These are phyloP conservation scores for Chaetomium sp. DNA, from an alignment of 2,329 filamentous ascomycete species.

Conservation along the genomic window DNA sequence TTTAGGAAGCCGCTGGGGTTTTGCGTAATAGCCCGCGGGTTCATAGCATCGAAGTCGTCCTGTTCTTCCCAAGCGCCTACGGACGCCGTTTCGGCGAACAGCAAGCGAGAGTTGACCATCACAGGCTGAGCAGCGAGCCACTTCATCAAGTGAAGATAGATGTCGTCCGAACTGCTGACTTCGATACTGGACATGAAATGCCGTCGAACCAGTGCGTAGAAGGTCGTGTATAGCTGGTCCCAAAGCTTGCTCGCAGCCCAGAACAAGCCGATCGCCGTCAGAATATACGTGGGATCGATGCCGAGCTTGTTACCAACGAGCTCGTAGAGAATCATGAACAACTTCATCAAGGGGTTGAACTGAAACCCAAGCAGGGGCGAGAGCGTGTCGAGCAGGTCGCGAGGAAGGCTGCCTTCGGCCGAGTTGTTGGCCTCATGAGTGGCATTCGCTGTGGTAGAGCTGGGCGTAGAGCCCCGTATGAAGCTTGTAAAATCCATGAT, in stretches of 20 bases:
- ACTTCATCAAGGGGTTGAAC: slow-evolving; percentile 35
- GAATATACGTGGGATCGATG: slow-evolving; percentile 42
- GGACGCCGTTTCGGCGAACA: slow-evolving; percentile 50
- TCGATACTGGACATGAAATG: slow-evolving; percentile 48
- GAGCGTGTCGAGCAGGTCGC: slow-evolving; percentile 37
- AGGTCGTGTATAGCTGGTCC: slow-evolving; percentile 30
- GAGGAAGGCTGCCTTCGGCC: slow-evolving; percentile 14
- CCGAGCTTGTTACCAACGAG: slow-evolving; percentile 40
- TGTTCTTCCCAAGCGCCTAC: slow-evolving; percentile 53
- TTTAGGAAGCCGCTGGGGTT: slow-evolving; percentile 47
- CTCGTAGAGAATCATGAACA: slow-evolving; percentile 41
- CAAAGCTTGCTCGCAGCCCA: slow-evolving; percentile 40
- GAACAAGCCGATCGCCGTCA: slow-evolving; percentile 40
- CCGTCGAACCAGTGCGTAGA: slow-evolving; percentile 31
- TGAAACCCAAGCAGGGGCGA: slow-evolving; percentile 39
- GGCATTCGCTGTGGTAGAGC: slow-evolving; percentile 18
- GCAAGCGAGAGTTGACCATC: slow-evolving; percentile 44
- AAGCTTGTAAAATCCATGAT: slow-evolving; percentile 25
- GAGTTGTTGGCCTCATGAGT: slow-evolving; percentile 14
- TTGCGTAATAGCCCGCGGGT: slow-evolving; percentile 31
- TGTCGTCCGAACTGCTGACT: slow-evolving; percentile 49
- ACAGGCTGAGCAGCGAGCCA: slow-evolving; percentile 50
- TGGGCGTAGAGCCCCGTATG: slow-evolving; percentile 21
- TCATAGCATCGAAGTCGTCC: slow-evolving; percentile 37
- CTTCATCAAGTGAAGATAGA: slow-evolving; percentile 52